A percentile compares a stretch with the other conserved stretches of the same genome.
Conservation (phyloP, 352 stramenopile genomes). For the Globisporangium nodosum region DNA sequence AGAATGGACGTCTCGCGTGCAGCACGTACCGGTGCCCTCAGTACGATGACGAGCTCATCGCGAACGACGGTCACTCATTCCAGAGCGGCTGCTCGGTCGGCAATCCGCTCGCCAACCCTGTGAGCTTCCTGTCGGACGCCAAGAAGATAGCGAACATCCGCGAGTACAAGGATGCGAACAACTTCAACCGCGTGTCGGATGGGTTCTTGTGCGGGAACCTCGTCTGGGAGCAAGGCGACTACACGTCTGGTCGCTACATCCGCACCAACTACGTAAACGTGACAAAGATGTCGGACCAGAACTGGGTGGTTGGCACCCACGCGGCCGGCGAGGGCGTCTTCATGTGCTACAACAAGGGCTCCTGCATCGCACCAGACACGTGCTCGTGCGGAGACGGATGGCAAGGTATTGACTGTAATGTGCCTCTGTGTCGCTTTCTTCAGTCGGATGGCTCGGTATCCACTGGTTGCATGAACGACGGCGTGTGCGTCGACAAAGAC, state of each 20-base stretch:
- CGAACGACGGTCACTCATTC: slow-evolving; percentile 92
- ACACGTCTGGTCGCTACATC: slow-evolving; percentile 63
- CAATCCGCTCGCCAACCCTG: slow-evolving; percentile 49
- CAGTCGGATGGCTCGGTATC: slow-evolving; percentile 54
- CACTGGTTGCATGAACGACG: slow-evolving; percentile 88
- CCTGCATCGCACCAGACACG: slow-evolving; percentile 89
- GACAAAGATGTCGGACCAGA: slow-evolving; percentile 58
- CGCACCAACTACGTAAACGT: slow-evolving; percentile 94
- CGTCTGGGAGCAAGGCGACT: slow-evolving; percentile 92
- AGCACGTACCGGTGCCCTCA: slow-evolving; percentile 70
- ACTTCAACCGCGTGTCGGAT: slow-evolving; percentile 53
- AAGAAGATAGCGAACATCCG: slow-evolving; percentile 47
- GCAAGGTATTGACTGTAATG: slow-evolving; percentile 93
- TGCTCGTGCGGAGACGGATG: slow-evolving; percentile 92
- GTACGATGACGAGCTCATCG: slow-evolving; percentile 82
- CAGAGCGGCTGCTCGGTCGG: slow-evolving; percentile 90
- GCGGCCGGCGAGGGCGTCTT: slow-evolving; percentile 91
- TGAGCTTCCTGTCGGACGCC: slow-evolving; percentile 22
- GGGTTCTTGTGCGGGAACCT: slow-evolving; percentile 82
- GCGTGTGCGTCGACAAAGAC: slow-evolving; percentile 92
- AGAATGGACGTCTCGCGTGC: slow-evolving; percentile 34
- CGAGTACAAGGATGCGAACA: slow-evolving; percentile 48
- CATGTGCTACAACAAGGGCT: slow-evolving; percentile 91
- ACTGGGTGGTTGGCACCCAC: slow-evolving; percentile 55
- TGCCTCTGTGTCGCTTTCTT: slow-evolving; percentile 88